Evolutionary conservation across 345 rosid species (phyloP).

Genomic region (Eucalyptus tenuipes): DNA sequence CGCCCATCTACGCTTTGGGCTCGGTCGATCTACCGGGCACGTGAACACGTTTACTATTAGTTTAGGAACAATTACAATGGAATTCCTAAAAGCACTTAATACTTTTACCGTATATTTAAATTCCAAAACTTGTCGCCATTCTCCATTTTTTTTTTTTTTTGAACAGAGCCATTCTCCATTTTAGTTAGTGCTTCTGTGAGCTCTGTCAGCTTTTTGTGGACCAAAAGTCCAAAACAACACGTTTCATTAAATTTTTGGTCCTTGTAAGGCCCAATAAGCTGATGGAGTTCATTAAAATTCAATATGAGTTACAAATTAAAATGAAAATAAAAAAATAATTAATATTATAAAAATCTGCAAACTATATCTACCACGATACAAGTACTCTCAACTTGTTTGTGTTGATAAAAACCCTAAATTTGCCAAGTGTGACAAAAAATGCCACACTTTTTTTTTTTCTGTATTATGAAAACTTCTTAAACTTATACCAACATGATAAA

Average conservation of each 20-base stretch:
- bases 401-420: too few species aligned
- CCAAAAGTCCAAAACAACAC: background rate
- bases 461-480: accelerated
- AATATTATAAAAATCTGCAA: too few species aligned
- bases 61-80: background rate
- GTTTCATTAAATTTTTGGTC: background rate
- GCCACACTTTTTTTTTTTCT: too few species aligned
- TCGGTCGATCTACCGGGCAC: background rate
- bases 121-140: background rate
- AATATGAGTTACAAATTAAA: too few species aligned
- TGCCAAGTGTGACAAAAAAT: too few species aligned
- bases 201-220: background rate
- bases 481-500: too few species aligned
- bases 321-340: too few species aligned
- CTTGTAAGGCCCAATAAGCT: background rate
- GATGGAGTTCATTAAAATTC: background rate
- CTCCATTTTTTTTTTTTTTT: too few species aligned
- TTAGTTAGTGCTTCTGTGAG: background rate
- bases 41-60: background rate
- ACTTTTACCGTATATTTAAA: background rate
- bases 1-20: background rate
- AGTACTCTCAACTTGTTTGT: too few species aligned
- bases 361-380: too few species aligned
- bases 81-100: background rate
- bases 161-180: background rate